phyloP scores from a whole-genome alignment of 768 basidiomycete genomes.

The Hebeloma cylindrosporum region DNA sequence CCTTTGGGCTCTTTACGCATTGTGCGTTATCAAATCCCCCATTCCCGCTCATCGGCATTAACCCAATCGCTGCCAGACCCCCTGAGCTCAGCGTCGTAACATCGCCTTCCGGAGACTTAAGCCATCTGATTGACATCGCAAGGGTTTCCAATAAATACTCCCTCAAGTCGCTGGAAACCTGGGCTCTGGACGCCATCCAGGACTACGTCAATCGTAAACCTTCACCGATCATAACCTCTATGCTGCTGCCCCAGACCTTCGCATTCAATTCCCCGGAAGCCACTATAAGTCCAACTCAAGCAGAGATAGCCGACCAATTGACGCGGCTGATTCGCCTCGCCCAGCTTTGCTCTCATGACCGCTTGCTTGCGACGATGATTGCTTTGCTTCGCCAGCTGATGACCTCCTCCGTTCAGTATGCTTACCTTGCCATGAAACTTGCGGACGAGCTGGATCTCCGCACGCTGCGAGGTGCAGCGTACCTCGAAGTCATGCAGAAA shows the following conservation, averaged over 20 bases:
- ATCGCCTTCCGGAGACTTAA: constrained; percentile 49
- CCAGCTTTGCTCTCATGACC: constrained; percentile 63
- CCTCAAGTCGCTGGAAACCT: constrained; percentile 72
- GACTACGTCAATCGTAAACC: constrained; percentile 60
- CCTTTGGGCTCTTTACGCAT: constrained; percentile 74
- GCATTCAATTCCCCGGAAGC: constrained; percentile 22
- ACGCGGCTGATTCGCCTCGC: constrained; percentile 66
- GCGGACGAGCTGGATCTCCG: constrained; percentile 69
- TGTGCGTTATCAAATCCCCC: constrained; percentile 49
- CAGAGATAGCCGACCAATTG: constrained; percentile 46
- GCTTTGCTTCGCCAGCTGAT: constrained; percentile 59
- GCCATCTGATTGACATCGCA: constrained; percentile 50
- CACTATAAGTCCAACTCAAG: constrained; percentile 14
- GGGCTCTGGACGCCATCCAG: constrained; percentile 74
- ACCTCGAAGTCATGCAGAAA: constrained; percentile 74
- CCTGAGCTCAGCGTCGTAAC: constrained; percentile 55
- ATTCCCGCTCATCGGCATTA: neutral
- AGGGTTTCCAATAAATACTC: constrained; percentile 71
- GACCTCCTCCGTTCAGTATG: constrained; percentile 60
- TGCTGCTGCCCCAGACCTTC: constrained; percentile 37
- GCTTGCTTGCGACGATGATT: constrained; percentile 61
- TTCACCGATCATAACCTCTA: constrained; percentile 48
- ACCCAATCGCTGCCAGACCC: constrained; percentile 54
- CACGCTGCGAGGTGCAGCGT: constrained; percentile 60
- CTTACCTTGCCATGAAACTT: constrained; percentile 71